Percentiles rank a stretch among this genome's conserved stretches.
phyloP scores from a whole-genome alignment of 164 flowering plant genomes.

The Paratinospora sagittata region DNA sequence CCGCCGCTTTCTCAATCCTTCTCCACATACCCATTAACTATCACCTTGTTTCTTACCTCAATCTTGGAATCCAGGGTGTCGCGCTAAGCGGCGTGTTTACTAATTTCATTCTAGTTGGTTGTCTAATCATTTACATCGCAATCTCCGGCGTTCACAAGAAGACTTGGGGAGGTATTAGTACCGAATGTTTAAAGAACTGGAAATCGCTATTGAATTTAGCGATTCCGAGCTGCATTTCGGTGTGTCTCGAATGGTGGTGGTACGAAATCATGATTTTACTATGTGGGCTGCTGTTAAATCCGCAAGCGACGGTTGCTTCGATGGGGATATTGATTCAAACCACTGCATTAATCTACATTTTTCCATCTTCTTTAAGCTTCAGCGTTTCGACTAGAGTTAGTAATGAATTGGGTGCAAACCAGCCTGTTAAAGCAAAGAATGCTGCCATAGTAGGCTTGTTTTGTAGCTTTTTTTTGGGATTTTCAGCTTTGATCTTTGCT shows the following conservation, averaged over 20 bases:
- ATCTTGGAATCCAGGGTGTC: constrained; percentile 57
- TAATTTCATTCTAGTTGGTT: constrained; percentile 47
- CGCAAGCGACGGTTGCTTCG: constrained; percentile 66
- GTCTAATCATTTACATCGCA: constrained; percentile 34
- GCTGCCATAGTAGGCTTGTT: constrained; percentile 44
- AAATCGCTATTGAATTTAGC: constrained; percentile 43
- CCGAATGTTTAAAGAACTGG: constrained; percentile 45
- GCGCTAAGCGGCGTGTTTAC: constrained; percentile 57
- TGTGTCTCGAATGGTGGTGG: constrained; percentile 93
- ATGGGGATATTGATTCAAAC: constrained; percentile 82
- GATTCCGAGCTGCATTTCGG: constrained; percentile 72
- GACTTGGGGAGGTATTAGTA: constrained; percentile 50
- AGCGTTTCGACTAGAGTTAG: constrained; percentile 69
- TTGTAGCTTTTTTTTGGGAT: constrained; percentile 41
- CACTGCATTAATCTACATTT: constrained; percentile 68
- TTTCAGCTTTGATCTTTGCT: constrained; percentile 47
- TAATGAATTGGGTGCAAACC: constrained; percentile 61
- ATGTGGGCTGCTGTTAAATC: constrained; percentile 57
- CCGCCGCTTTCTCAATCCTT: constrained; percentile 47
- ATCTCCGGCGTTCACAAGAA: constrained; percentile 41
- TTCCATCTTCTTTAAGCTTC: constrained; percentile 72
- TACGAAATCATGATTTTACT: constrained; percentile 75
- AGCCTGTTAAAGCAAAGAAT: constrained; percentile 39
- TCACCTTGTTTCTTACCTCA: constrained; percentile 43
- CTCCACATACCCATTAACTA: constrained; percentile 70